Conservation (phyloP, 2,329 filamentous ascomycete genomes). For the Periglandula ipomoeae region DNA sequence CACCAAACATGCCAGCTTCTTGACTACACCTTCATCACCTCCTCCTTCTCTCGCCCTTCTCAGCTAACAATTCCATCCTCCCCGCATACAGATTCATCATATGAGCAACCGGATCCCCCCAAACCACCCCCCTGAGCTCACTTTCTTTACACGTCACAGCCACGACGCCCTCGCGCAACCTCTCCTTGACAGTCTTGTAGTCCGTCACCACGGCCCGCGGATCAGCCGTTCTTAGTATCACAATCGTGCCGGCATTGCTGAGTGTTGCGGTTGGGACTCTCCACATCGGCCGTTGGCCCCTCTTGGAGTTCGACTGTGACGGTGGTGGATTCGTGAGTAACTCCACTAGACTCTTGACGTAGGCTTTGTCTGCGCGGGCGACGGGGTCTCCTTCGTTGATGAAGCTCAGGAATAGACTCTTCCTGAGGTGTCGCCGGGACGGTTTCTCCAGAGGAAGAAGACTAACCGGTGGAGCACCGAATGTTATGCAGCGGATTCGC, state of each 20-base stretch:
- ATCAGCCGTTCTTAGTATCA: slow-evolving; percentile 52
- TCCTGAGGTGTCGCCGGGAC: slow-evolving; percentile 36
- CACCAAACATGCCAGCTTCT: too few species aligned
- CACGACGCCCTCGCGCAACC: slow-evolving; percentile 51
- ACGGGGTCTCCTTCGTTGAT: slow-evolving; percentile 84
- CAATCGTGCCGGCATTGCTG: slow-evolving; percentile 59
- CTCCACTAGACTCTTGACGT: slow-evolving; percentile 63
- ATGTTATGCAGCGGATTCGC: slow-evolving; percentile 74
- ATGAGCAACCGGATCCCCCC: slow-evolving; percentile 75
- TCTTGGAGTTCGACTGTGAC: too few species aligned
- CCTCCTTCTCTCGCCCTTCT: too few species aligned
- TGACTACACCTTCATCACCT: too few species aligned
- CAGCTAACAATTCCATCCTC: slow-evolving; percentile 62
- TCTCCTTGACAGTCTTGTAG: slow-evolving; percentile 39
- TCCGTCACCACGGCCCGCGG: slow-evolving; percentile 27
- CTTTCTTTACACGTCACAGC: slow-evolving; percentile 61
- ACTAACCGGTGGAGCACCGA: slow-evolving; percentile 73
- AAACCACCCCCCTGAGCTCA: slow-evolving; percentile 60
- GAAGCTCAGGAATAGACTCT: slow-evolving; percentile 69
- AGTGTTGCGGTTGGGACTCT: slow-evolving; percentile 55
- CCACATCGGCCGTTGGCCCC: slow-evolving; percentile 43
- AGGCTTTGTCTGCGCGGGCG: slow-evolving; percentile 64
- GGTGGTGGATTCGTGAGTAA: slow-evolving; percentile 53
- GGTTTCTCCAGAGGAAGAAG: slow-evolving; percentile 60
- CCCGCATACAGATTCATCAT: slow-evolving; percentile 69